Base-by-base conservation (phyloP, 2,329 filamentous ascomycete genomes). In the Aureobasidium uvarum region DNA sequence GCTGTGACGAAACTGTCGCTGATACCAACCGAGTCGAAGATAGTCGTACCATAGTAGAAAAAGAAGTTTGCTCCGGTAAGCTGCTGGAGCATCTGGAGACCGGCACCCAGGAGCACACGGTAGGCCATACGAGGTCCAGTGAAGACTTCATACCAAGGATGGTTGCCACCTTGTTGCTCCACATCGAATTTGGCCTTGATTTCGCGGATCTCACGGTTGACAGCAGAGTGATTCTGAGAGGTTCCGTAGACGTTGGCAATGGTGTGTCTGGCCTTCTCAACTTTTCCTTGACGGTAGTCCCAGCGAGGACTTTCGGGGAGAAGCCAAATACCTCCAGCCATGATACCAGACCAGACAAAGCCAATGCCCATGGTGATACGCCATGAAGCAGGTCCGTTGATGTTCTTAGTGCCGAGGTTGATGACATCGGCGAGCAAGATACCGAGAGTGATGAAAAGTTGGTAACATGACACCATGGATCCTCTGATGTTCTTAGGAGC, bases 61-160 rank as follows among this genome's bases (percentile, higher is more conserved):
- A 86, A 88, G 76, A 86, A 89, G 76, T 88, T 88, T 66, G 84
- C 85, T 38, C 88, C 88, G 0, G 86, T 89, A 2, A 90, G 78
- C 72, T 90, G 88, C 74, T 90, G 87, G 5, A 87, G 83, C 48
- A 85, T 83, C 74, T 89, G 86, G 1, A 90, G 81, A 3, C 79
- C 73, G 41, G 89, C 83, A 45, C 88, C 87, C 0, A 90, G 80
- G 0, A 85, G 54, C 0, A 85, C 87, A 31, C 88, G 83, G 74
- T 89, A 86, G 6, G 84, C 70, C 81, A 90, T 92, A 68, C 86
- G 86, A 70, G 87, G 88, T 68, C 83, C 80, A 66, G 84, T 83
- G 69, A 92, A 81, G 70, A 86, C 84, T 70, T 90, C 87, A 67
- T 90, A 86, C 83, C 86, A 88, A 74, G 83, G 85, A 70, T 80